Evolutionary conservation across 768 basidiomycete species (phyloP).

Genomic region (Tremella mesenterica): DNA sequence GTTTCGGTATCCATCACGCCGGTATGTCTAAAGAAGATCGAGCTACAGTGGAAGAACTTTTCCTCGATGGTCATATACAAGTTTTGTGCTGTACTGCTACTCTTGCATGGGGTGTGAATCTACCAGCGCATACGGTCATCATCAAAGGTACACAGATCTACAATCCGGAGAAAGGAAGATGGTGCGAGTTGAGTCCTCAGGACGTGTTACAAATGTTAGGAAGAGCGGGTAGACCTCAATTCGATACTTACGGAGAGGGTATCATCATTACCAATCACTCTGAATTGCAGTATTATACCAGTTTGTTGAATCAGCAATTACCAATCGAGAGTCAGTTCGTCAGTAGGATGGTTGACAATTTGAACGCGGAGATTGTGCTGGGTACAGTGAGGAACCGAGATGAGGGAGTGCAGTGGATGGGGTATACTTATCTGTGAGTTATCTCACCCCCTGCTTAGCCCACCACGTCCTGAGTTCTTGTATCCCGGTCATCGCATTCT

Average conservation of each 20-base stretch:
- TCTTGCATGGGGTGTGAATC: slow-evolving; percentile 97
- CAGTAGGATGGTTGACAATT: slow-evolving; percentile 79
- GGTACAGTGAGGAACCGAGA: slow-evolving; percentile 91
- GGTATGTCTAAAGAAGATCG: slow-evolving; percentile 91
- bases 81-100: slow-evolving; percentile 96
- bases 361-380: slow-evolving; percentile 94
- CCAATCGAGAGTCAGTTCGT: slow-evolving; percentile 97
- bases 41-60: slow-evolving; percentile 84
- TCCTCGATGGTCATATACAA: slow-evolving; percentile 82
- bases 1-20: slow-evolving; percentile 95
- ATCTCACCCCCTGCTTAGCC: not conserved
- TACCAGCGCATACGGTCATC: slow-evolving; percentile 94
- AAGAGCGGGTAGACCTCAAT: slow-evolving; percentile 92
- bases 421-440: slow-evolving; percentile 81
- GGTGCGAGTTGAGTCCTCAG: slow-evolving; percentile 90
- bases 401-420: slow-evolving; percentile 95
- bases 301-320: slow-evolving; percentile 89
- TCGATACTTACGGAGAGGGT: slow-evolving; percentile 93
- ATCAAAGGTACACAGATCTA: slow-evolving; percentile 99
- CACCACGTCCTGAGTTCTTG: too few relatives aligned
- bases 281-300: slow-evolving; percentile 93
- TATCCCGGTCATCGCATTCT: too few relatives aligned
- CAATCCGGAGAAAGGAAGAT: slow-evolving; percentile 95
- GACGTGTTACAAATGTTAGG: slow-evolving; percentile 99
- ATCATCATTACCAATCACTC: slow-evolving; percentile 97